Percentiles rank a stretch among this genome's conserved stretches.
Evolutionary conservation across 2,329 filamentous ascomycete genomes (phyloP).

Genomic region (Penicillium sp.): DNA sequence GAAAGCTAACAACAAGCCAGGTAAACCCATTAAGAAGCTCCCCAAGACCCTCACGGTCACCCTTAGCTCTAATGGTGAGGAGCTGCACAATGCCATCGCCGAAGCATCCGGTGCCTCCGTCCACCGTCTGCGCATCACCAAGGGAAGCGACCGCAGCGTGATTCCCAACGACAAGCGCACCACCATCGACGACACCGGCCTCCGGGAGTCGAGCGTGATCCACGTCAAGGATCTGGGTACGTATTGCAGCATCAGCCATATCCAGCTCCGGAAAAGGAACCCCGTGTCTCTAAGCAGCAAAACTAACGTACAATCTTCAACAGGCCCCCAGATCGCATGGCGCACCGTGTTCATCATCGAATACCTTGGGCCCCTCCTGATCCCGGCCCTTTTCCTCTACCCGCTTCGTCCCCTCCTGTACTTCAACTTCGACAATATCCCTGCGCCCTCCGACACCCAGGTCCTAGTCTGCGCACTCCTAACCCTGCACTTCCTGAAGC

Average conservation of each 20-base stretch:
- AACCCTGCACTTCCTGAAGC: slow-evolving; percentile 84
- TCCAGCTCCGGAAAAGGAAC: not conserved
- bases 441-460: slow-evolving; percentile 63
- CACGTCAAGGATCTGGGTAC: slow-evolving; percentile 92
- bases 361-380: slow-evolving; percentile 85
- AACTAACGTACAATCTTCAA: slow-evolving; percentile 20
- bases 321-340: slow-evolving; percentile 91
- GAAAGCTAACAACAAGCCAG: slow-evolving; percentile 37
- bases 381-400: slow-evolving; percentile 73
- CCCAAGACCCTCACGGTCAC: slow-evolving; percentile 56
- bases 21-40: slow-evolving; percentile 61
- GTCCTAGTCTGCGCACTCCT: slow-evolving; percentile 72
- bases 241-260: slow-evolving; percentile 22
- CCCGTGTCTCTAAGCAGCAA: not conserved
- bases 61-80: slow-evolving; percentile 50
- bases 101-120: slow-evolving; percentile 54
- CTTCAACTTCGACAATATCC: slow-evolving; percentile 50
- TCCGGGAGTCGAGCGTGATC: slow-evolving; percentile 61
- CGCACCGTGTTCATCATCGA: slow-evolving; percentile 92
- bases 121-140: slow-evolving; percentile 63
- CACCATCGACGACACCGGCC: slow-evolving; percentile 55
- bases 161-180: slow-evolving; percentile 54
- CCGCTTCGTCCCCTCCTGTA: slow-evolving; percentile 71
- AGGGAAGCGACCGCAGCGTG: slow-evolving; percentile 59
- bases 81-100: slow-evolving; percentile 59